A percentile compares a stretch with the other conserved stretches of the same genome.
phyloP scores from a whole-genome alignment of 352 stramenopile genomes.

The Phytopythium ostracodes region DNA sequence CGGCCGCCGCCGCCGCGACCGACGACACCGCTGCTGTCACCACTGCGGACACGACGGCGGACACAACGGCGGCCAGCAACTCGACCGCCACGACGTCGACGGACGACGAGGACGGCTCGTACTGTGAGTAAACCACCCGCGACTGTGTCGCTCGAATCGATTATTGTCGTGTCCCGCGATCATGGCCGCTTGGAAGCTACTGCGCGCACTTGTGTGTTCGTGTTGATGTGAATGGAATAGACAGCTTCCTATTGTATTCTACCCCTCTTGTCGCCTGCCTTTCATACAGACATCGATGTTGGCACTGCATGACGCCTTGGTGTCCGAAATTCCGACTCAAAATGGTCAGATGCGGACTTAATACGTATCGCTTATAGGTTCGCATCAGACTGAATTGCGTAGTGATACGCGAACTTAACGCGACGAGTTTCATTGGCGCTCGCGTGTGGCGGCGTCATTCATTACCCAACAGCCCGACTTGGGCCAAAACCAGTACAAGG shows the following conservation, averaged over 20 bases:
- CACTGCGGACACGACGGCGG: too few species aligned
- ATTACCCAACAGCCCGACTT: not conserved
- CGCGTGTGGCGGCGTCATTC: not conserved
- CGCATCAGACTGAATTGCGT: not conserved
- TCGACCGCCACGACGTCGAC: slow-evolving; percentile 1
- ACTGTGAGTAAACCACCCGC: not conserved
- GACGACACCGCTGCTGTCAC: not conserved
- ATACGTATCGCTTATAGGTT: too few species aligned
- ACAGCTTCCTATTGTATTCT: not conserved
- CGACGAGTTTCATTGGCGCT: not conserved
- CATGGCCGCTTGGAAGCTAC: too few species aligned
- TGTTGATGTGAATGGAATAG: not conserved
- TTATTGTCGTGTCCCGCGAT: not conserved
- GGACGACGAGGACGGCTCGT: slow-evolving; percentile 3
- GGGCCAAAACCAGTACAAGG: too few species aligned
- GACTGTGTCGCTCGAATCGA: too few species aligned
- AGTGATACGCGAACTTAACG: not conserved
- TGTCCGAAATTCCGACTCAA: too few species aligned
- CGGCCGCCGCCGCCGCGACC: not conserved
- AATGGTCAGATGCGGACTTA: too few species aligned
- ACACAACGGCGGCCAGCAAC: slow-evolving; percentile 4
- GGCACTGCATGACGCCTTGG: too few species aligned
- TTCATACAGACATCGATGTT: too few species aligned
- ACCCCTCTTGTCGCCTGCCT: too few species aligned
- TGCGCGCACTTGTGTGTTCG: not conserved